Evolutionary conservation across 2,329 filamentous ascomycete genomes (phyloP), one percentile per base, ranked within the genome.

Genomic region (Apiospora sp.): DNA sequence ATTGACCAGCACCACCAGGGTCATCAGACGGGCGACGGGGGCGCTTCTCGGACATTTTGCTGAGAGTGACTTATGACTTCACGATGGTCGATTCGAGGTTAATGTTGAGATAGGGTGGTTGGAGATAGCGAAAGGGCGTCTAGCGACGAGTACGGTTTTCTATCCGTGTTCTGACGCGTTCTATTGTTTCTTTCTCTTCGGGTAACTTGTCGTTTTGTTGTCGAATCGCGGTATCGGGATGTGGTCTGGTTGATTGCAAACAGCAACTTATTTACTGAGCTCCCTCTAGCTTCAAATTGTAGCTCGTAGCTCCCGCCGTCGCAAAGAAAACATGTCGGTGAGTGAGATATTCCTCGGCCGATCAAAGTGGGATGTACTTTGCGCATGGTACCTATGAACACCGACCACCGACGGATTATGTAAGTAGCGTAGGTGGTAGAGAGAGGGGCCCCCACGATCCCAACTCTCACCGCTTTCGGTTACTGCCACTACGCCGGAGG

Each of bases 11-110:
- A 34, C 91, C 91, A 78, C 92, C 90, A 77, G 96, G 96, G 74
- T 94, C 93, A 77, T 93, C 92, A 74, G 93, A 92, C n/a, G 95
- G 95, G 73, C 95, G 93, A 81, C 96, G 91, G 85, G 95, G 93
- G 80, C 96, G 91, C 86, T 99, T 98, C 84, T 97, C 95, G 75
- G 93, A 89, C 95, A 98, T 98, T 73, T n/a, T 80, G 77, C 16
- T 13, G 24, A 19, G 8, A 3, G 58, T 64, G 34, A 64, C 19
- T 37, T 41, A 41, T 37, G 13, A n/a, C 41, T 64, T 37, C 34
- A n/a, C 30, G 58, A 64, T 64, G 3, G 30, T n/a, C 16, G 34
- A 41, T 24, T 64, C 58, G 30, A 41, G 58, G 58, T 41, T n/a
- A 34, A 49, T 22, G 46, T n/a, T 49, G 58, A 10, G 2, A 24